Conservation (phyloP, 202 grass and related monocot genomes). For the Zizania palustris region DNA sequence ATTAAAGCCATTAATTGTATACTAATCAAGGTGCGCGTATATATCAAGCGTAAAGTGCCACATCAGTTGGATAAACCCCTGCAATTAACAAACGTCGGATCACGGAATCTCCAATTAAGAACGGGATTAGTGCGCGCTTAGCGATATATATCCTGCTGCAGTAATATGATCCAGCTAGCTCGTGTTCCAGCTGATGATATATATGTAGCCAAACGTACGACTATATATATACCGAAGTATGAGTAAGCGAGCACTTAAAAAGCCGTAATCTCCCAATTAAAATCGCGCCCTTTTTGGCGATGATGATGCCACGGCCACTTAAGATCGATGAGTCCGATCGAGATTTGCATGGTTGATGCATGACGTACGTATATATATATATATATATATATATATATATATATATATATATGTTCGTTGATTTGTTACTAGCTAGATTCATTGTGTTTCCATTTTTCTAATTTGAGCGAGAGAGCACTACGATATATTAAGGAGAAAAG, state of each 20-base stretch:
- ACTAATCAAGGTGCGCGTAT: conserved; percentile 23
- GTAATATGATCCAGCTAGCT: no score
- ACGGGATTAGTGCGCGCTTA: conserved; percentile 25
- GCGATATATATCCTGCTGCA: no score
- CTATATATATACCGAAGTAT: background rate
- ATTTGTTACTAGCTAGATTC: no score
- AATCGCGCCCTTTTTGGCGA: conserved; percentile 30
- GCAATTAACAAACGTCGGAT: conserved; percentile 34
- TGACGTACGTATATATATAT: background rate
- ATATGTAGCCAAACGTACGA: conserved; percentile 10
- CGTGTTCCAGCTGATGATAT: conserved; percentile 11
- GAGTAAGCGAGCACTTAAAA: conserved; percentile 48
- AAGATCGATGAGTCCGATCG: no score
- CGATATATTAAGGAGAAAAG: no score
- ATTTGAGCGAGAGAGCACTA: no score
- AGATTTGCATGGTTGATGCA: background rate
- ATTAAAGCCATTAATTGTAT: conserved; percentile 6
- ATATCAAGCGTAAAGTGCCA: conserved; percentile 40
- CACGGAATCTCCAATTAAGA: conserved; percentile 30
- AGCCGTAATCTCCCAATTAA: conserved; percentile 28
- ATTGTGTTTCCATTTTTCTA: no score
- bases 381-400: background rate
- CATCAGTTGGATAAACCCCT: conserved; percentile 56
- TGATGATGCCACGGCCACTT: conserved; percentile 19
- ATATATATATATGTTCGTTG: background rate